Conservation (phyloP, 805 yeast species). For the Saccharomycopsis synnaedendra region DNA sequence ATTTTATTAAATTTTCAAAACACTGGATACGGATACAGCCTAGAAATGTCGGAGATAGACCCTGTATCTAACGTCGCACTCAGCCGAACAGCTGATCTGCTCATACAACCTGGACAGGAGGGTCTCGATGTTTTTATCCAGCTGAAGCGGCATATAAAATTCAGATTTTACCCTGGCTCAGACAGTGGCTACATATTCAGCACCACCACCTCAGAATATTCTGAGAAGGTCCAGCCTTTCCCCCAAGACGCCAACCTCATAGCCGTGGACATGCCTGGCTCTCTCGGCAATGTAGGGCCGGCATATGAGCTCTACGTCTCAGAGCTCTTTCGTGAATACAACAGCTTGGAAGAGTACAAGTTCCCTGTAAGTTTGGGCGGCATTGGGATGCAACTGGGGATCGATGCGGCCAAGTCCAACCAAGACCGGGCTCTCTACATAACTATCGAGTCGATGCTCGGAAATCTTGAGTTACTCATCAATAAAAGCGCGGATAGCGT, state of each 20-base stretch:
- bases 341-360: conserved; percentile 12
- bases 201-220: background rate
- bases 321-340: conserved; percentile 12
- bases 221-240: conserved; percentile 3
- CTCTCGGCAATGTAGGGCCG: conserved; percentile 4
- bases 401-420: conserved; percentile 5
- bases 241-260: background rate
- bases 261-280: conserved; percentile 11
- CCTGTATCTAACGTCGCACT: conserved; percentile 3
- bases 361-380: conserved; percentile 14
- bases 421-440: conserved; percentile 10
- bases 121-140: conserved; percentile 1
- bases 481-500: conserved; percentile 11
- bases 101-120: conserved; percentile 2
- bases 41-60: conserved; percentile 3
- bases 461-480: conserved; percentile 15
- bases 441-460: conserved; percentile 12
- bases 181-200: conserved; percentile 10
- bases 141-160: conserved; percentile 6
- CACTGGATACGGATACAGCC: too few species aligned
- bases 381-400: conserved; percentile 13
- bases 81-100: conserved; percentile 15
- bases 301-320: conserved; percentile 7
- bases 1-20: too few species aligned
- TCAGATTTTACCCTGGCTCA: conserved; percentile 7